phyloP scores from a whole-genome alignment of 2,329 filamentous ascomycete species.

The Fusarium succisae region DNA sequence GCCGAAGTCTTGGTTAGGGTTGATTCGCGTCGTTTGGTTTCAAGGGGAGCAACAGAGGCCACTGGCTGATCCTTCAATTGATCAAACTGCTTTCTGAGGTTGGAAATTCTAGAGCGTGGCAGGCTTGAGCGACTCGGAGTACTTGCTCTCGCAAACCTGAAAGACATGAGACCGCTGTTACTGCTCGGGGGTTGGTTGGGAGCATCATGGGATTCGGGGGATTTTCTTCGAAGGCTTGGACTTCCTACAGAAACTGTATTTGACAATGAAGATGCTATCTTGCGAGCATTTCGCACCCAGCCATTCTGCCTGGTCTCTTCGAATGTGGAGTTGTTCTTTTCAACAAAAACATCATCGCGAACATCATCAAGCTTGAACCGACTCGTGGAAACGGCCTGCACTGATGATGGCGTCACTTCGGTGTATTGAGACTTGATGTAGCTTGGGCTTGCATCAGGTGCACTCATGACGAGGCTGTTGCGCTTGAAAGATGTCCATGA shows the following conservation, averaged over 20 bases:
- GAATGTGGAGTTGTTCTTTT: background rate
- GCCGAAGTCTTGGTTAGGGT: background rate
- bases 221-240: background rate
- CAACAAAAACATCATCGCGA: background rate
- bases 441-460: conserved; percentile 24
- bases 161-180: background rate
- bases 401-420: background rate
- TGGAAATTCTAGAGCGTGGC: conserved; percentile 36
- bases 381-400: background rate
- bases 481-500: conserved; percentile 26
- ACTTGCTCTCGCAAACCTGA: background rate
- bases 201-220: background rate
- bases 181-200: background rate
- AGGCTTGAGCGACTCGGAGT: conserved; percentile 1
- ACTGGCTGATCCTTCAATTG: conserved; percentile 7
- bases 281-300: conserved; percentile 37
- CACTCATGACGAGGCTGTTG: background rate
- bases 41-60: conserved; percentile 10
- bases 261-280: conserved; percentile 37
- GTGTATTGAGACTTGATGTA: conserved; percentile 30
- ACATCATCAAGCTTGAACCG: background rate
- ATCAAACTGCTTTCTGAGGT: conserved; percentile 37
- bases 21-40: conserved; percentile 17
- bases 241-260: conserved; percentile 17
- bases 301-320: conserved; percentile 4